Base-by-base conservation (phyloP, 805 yeast genomes). In the Candida khao-thaluensis region DNA sequence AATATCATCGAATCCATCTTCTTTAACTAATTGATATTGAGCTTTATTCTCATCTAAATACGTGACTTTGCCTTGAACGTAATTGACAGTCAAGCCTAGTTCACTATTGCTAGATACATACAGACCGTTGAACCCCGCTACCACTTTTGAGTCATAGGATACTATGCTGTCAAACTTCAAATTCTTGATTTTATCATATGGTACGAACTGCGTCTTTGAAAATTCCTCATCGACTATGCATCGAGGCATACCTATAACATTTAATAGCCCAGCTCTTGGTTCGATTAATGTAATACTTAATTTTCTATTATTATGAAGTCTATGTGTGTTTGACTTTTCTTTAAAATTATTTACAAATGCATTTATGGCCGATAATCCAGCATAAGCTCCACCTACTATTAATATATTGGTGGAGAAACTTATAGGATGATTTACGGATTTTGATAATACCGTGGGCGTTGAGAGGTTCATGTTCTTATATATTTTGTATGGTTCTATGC, bases 311-410 rank as follows among this genome's bases (percentile, higher is more conserved):
- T 15, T 10, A n/a, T 36, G 20, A 11, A 30, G 33, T 22, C 16
- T 15, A 14, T 29, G 31, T 5, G 27, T 31, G n/a, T 26, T 21
- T 5, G 24, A 18, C 30, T 37, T 41, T 20, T 49, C 49, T 14
- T 36, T 42, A 29, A 62, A 51, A 18, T 60, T 59, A 24, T 48
- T 50, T 34, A 57, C 50, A 35, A 66, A 48, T 7, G 63, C 52
- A 27, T 53, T 56, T 5, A 66, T 42, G 1, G 71, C 62, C 11
- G 70, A 53, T 17, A 67, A 50, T 2, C 73, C 73, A n/a, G 66
- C 59, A 43, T 62, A 68, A 1, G 71, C 59, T 2, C 73, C 72
- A 2, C 72, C 73, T n/a, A 66, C 59, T 5, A 67, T 54, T 26
- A 67, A 53, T 5, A 68, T 54, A 41, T 66, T 62, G 17, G 71